These are phyloP conservation scores for Hippophae tibetana DNA, from an alignment of 306 rosid genomes.

Conservation along the genomic window DNA sequence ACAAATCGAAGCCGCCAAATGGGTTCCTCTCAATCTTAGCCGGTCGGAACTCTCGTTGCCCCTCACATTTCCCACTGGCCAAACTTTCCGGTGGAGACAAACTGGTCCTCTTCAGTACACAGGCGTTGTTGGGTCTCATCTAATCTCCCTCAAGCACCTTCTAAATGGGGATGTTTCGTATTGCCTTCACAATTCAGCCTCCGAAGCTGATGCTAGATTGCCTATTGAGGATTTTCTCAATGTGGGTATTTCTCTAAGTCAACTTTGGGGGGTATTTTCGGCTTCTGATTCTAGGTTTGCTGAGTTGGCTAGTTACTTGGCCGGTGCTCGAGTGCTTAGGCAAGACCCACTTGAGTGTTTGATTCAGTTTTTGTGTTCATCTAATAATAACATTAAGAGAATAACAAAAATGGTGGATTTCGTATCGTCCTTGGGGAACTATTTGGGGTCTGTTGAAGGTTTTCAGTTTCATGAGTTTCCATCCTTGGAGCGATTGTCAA, in stretches of 20 bases:
- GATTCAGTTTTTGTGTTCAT: conserved; percentile 86
- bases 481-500: conserved; percentile 42
- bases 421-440: conserved; percentile 59
- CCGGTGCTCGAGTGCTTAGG: conserved; percentile 80
- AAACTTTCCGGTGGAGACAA: conserved; percentile 82
- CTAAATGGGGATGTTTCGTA: conserved; percentile 58
- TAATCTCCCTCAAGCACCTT: conserved; percentile 61
- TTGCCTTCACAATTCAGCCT: conserved; percentile 36
- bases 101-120: conserved; percentile 66
- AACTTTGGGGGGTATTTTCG: conserved; percentile 61
- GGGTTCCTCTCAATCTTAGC: conserved; percentile 54
- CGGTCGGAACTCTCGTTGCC: conserved; percentile 62
- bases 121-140: conserved; percentile 67
- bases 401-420: conserved; percentile 88
- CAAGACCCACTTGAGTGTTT: conserved; percentile 89
- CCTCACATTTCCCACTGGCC: conserved; percentile 96
- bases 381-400: conserved; percentile 71
- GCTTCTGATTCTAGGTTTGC: conserved; percentile 59
- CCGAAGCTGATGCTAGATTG: conserved; percentile 21
- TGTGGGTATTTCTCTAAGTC: conserved; percentile 44
- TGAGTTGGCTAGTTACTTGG: conserved; percentile 39
- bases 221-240: conserved; percentile 69
- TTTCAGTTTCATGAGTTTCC: conserved; percentile 66
- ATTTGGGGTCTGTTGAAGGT: conserved; percentile 52
- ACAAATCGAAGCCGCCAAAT: conserved; percentile 7